A percentile compares a stretch with the other conserved stretches of the same genome.
Conservation (phyloP, 345 rosid species). For the Punica granatum region DNA sequence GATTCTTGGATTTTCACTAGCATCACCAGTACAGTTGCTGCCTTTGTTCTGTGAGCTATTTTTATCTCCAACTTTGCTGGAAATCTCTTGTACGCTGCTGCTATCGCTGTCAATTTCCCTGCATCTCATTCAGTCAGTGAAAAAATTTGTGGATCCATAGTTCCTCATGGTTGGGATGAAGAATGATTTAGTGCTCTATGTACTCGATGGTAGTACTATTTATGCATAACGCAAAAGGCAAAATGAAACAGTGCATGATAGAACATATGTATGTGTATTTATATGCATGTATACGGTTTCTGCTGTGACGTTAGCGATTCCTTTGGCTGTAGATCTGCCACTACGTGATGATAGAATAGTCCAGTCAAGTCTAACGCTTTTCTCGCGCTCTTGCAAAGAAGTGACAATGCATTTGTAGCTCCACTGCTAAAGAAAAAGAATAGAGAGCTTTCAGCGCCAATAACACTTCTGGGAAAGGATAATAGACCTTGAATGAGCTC, state of each 20-base stretch:
- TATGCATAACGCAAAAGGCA: background rate
- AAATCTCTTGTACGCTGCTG: slow-evolving; percentile 14
- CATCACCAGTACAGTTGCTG: slow-evolving; percentile 9
- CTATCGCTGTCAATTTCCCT: slow-evolving; percentile 34
- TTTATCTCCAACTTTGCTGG: slow-evolving; percentile 22
- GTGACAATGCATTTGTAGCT: slow-evolving; percentile 59
- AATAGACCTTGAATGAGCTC: background rate
- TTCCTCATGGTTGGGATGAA: background rate
- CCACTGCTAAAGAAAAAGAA: slow-evolving; percentile 28
- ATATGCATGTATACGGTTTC: too few relatives aligned
- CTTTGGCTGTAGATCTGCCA: slow-evolving; percentile 31
- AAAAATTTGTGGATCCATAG: background rate
- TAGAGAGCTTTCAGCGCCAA: background rate
- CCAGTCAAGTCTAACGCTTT: slow-evolving; percentile 72
- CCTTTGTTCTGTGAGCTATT: slow-evolving; percentile 15
- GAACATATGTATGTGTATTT: too few relatives aligned
- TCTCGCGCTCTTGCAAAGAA: slow-evolving; percentile 60
- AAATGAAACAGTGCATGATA: background rate
- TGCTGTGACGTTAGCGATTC: slow-evolving; percentile 26
- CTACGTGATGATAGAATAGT: slow-evolving; percentile 55
- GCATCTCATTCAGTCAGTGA: slow-evolving; percentile 7
- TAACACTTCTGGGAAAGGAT: background rate
- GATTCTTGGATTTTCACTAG: slow-evolving; percentile 19
- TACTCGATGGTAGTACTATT: background rate
- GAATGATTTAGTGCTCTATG: background rate